These are phyloP conservation scores for Cicer yamashitae DNA, from an alignment of 306 rosid species.

Conservation along the genomic window DNA sequence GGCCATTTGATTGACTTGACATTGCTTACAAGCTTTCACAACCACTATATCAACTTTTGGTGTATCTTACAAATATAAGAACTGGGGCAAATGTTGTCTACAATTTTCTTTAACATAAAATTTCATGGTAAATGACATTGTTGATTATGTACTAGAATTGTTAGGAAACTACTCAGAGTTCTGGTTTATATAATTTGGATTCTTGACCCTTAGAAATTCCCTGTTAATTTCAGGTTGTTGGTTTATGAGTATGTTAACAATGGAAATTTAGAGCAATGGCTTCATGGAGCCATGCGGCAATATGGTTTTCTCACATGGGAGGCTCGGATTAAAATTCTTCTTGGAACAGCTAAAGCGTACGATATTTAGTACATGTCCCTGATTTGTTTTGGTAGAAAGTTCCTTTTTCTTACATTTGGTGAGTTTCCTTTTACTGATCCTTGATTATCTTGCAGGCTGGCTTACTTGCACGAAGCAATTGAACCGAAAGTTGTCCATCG, in stretches of 20 bases:
- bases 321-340: slow-evolving; percentile 88
- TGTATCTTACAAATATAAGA: not conserved
- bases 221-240: slow-evolving; percentile 67
- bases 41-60: not conserved
- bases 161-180: slow-evolving; percentile 9
- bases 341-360: slow-evolving; percentile 91
- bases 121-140: slow-evolving; percentile 13
- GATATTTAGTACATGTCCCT: slow-evolving; percentile 37
- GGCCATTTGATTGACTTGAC: slow-evolving; percentile 31
- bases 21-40: not conserved
- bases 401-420: not conserved
- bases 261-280: slow-evolving; percentile 93
- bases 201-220: slow-evolving; percentile 36
- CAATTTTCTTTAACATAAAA: not conserved
- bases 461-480: slow-evolving; percentile 96
- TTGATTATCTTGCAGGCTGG: slow-evolving; percentile 63
- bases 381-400: not conserved
- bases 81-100: slow-evolving; percentile 7
- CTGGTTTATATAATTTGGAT: slow-evolving; percentile 33
- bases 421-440: slow-evolving; percentile 38
- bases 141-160: not conserved
- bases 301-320: slow-evolving; percentile 90
- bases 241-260: slow-evolving; percentile 88
- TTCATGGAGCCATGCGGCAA: slow-evolving; percentile 85
- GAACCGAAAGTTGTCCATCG: slow-evolving; percentile 97